Evolutionary conservation across 2,329 filamentous ascomycete genomes (phyloP), one percentile per base, ranked within the genome.

Genomic region (Monilinia aucupariae): DNA sequence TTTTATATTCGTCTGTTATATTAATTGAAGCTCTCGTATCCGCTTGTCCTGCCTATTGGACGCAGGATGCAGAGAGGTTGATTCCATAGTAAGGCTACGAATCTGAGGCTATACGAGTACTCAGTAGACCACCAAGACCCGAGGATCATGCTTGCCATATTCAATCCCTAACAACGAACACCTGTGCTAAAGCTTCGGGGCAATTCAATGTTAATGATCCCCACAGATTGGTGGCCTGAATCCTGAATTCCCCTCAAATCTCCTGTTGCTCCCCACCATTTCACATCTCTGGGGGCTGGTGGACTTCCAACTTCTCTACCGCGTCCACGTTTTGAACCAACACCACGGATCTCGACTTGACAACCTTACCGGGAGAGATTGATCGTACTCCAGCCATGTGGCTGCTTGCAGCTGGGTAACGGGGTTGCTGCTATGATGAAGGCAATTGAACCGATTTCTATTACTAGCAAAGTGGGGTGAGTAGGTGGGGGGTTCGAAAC

Each of bases 161-260:
- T n/a, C n/a, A n/a, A n/a, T n/a, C n/a, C n/a, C n/a, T n/a, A n/a
- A n/a, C n/a, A 43, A 43, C 17, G 41, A 43, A 43, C 20, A 43
- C 39, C 12, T 47, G 13, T 12, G 4, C 34, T 37, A 20, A 56
- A 56, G 43, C 54, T 58, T 48, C 13, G 17, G 9, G 27, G 54
- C 10, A 15, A 17, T n/a, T 47, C n/a, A n/a, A n/a, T 30, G 39
- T 58, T 25, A 47, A 25, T 34, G 47, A 37, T 34, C 54, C 54
- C 54, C 54, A 58, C 54, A 58, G 22, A 47, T 37, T 48, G 48
- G 54, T 15, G 52, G 20, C 10, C 25, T 48, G n/a, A 47, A 37
- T 20, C 41, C 30, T 37, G 27, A 47, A 37, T 47, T 47, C 54
- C 27, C 54, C 54, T 58, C 54, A 58, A 58, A 32, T 15, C 10